Evolutionary conservation across 179 eudicot species (phyloP).

Genomic region (Spergularia azorica): DNA sequence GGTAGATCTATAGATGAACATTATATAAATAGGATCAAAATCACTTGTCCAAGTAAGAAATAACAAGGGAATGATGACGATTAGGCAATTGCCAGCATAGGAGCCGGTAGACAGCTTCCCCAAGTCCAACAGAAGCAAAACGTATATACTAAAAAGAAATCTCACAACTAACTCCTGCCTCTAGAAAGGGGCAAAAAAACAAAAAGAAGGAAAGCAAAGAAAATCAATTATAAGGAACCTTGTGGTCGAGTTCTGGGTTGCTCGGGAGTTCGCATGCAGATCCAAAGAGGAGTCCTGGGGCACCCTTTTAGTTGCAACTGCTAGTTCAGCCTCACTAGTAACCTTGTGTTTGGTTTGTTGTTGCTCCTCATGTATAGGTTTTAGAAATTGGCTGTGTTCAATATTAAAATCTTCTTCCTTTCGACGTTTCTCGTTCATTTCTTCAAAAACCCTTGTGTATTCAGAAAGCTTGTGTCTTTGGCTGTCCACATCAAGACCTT

Average conservation of each 20-base stretch:
- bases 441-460: conserved; percentile 26
- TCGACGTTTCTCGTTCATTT: conserved; percentile 40
- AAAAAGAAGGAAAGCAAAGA: neutral
- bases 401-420: conserved; percentile 30
- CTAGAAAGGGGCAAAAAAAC: conserved; percentile 3
- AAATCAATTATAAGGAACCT: conserved; percentile 44
- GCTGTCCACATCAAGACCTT: conserved; percentile 31
- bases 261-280: conserved; percentile 53
- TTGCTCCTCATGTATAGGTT: conserved; percentile 26
- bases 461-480: conserved; percentile 30
- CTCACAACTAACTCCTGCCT: neutral
- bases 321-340: conserved; percentile 63
- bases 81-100: neutral
- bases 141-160: neutral
- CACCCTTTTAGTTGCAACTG: conserved; percentile 65
- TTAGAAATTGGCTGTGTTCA: conserved; percentile 29
- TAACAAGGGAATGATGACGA: neutral
- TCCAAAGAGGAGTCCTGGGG: conserved; percentile 66
- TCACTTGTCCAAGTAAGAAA: neutral
- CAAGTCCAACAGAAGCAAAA: neutral
- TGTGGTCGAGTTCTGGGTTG: conserved; percentile 65
- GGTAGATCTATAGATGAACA: neutral
- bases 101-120: conserved; percentile 6
- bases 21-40: conserved; percentile 4
- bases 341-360: conserved; percentile 38